Conservation (phyloP, 495 filamentous ascomycete genomes). For the Xylaria curta region DNA sequence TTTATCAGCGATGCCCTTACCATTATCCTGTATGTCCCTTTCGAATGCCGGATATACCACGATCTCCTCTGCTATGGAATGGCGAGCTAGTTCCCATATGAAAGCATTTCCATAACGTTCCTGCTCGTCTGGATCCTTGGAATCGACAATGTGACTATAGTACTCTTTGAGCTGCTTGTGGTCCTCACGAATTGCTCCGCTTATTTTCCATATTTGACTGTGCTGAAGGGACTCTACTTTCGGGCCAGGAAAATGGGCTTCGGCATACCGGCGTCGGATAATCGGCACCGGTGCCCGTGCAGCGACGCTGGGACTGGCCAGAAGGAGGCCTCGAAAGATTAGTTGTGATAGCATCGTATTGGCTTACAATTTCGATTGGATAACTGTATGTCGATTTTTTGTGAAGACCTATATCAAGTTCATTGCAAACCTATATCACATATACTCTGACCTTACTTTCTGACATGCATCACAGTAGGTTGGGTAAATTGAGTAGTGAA, state of each 20-base stretch:
- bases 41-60: constrained; percentile 74
- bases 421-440: not conserved
- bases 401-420: not conserved
- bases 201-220: constrained; percentile 37
- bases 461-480: not conserved
- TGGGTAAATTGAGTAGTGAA: not conserved
- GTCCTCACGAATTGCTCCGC: constrained; percentile 64
- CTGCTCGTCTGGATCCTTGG: constrained; percentile 55
- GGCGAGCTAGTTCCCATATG: constrained; percentile 73
- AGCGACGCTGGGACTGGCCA: not conserved
- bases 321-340: not conserved
- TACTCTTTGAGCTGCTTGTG: constrained; percentile 66
- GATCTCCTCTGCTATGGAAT: constrained; percentile 71
- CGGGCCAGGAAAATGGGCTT: constrained; percentile 30
- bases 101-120: constrained; percentile 68
- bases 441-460: not conserved
- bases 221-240: constrained; percentile 35
- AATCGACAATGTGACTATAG: constrained; percentile 62
- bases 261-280: constrained; percentile 22
- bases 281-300: not conserved
- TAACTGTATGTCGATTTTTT: not conserved
- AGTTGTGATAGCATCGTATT: constrained; percentile 15
- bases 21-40: constrained; percentile 57
- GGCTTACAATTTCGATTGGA: not conserved
- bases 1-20: constrained; percentile 61